phyloP scores from a whole-genome alignment of 371 early-diverging fungal species.

The Furculomyces boomerangus region DNA sequence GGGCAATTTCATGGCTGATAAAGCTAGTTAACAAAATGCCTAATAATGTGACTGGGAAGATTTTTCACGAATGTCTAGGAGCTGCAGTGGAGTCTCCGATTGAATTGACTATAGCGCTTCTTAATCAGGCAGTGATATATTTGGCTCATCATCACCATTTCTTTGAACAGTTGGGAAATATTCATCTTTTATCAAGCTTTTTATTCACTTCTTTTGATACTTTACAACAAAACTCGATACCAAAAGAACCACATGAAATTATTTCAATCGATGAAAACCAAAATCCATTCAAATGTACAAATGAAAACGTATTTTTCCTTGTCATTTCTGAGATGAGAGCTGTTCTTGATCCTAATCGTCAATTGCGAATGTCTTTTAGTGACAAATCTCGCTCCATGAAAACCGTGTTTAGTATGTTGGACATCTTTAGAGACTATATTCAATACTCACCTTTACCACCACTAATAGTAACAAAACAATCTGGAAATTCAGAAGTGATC shows the following conservation, averaged over 20 bases:
- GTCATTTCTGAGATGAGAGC: not conserved
- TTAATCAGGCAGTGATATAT: not conserved
- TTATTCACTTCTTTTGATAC: not conserved
- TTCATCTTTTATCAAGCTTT: not conserved
- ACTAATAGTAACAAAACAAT: not conserved
- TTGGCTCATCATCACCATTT: not conserved
- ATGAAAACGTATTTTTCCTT: not conserved
- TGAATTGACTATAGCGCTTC: not conserved
- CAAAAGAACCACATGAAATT: not conserved
- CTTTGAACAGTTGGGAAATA: not conserved
- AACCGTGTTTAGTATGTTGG: not conserved
- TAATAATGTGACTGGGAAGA: not conserved
- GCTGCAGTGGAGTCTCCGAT: not conserved
- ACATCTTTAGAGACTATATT: not conserved
- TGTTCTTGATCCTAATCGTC: not conserved
- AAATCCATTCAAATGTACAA: not conserved
- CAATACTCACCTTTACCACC: not conserved
- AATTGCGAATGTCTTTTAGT: not conserved
- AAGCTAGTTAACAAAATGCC: not conserved
- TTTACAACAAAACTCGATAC: not conserved
- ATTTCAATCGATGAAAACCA: not conserved
- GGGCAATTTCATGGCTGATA: not conserved
- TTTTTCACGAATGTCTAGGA: not conserved
- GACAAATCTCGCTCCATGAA: not conserved
- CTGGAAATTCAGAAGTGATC: too few relatives aligned